These are phyloP conservation scores for Tolypocladium ovalisporum DNA, from an alignment of 2,329 filamentous ascomycete species.

Conservation along the genomic window DNA sequence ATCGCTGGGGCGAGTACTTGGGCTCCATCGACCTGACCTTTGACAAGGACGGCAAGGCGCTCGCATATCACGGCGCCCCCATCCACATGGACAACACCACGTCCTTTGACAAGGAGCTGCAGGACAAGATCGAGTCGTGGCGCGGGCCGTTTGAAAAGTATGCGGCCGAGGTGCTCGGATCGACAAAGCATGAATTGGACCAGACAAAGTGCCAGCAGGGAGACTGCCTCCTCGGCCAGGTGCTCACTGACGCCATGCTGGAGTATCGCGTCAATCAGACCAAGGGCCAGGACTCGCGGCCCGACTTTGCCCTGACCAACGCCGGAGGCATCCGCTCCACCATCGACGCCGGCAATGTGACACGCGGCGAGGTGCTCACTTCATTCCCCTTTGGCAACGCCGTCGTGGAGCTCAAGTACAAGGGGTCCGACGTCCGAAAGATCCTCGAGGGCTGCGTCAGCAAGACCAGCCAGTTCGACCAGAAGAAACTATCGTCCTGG, in stretches of 20 bases:
- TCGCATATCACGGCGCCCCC: constrained; percentile 52
- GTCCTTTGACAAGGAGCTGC: constrained; percentile 41
- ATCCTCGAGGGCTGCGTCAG: constrained; percentile 49
- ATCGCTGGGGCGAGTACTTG: constrained; percentile 58
- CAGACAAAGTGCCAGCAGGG: constrained; percentile 44
- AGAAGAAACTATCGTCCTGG: constrained; percentile 42
- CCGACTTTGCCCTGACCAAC: constrained; percentile 51
- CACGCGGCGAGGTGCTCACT: constrained; percentile 51
- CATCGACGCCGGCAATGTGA: constrained; percentile 50
- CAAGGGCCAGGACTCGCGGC: constrained; percentile 18
- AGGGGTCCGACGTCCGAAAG: constrained; percentile 42
- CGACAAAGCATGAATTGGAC: constrained; percentile 45
- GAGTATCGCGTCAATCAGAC: constrained; percentile 44
- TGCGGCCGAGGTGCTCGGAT: constrained; percentile 21
- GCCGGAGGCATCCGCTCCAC: constrained; percentile 53
- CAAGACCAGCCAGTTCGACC: constrained; percentile 42
- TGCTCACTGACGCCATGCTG: constrained; percentile 49
- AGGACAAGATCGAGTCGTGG: constrained; percentile 49
- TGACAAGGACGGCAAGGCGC: constrained; percentile 46
- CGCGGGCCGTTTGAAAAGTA: constrained; percentile 49
- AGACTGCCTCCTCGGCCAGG: constrained; percentile 48
- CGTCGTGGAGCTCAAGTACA: constrained; percentile 44
- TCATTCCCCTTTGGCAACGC: constrained; percentile 57
- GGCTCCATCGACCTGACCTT: constrained; percentile 59
- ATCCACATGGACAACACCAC: constrained; percentile 54